These are phyloP conservation scores for Fusarium lyarnte DNA, from an alignment of 2,329 filamentous ascomycete species.

Conservation along the genomic window DNA sequence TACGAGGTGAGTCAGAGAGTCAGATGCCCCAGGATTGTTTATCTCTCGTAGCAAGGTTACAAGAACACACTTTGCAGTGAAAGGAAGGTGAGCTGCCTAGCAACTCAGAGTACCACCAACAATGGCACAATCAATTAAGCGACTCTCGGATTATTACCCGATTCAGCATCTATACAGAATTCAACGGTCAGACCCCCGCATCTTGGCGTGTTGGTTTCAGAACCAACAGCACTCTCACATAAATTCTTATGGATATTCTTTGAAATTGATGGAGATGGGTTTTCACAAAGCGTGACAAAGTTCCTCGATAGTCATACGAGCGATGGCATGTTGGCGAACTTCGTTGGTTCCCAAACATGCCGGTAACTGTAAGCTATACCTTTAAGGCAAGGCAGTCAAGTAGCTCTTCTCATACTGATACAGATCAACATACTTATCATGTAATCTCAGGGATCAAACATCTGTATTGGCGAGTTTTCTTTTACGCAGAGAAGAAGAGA, in stretches of 20 bases:
- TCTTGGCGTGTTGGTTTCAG: background rate
- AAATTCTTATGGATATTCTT: background rate
- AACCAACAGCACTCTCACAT: background rate
- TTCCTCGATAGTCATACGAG: background rate
- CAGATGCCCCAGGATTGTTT: background rate
- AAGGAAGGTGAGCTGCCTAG: background rate
- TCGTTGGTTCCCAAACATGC: no score
- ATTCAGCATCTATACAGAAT: background rate
- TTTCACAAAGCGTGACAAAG: background rate
- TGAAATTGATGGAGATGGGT: background rate
- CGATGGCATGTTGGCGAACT: background rate
- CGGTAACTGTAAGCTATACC: background rate
- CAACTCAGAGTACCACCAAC: background rate
- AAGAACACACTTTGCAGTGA: background rate
- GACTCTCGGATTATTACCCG: background rate
- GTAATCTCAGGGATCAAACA: background rate
- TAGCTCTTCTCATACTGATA: background rate
- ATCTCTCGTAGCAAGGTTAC: background rate
- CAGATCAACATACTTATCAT: background rate
- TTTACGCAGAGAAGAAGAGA: no score
- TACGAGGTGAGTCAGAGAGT: constrained; percentile 4
- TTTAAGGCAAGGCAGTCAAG: background rate
- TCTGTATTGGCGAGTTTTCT: background rate
- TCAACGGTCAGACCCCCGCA: background rate
- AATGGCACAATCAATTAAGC: background rate